phyloP scores from a whole-genome alignment of 116 monocot genomes.

The Iris pallida region DNA sequence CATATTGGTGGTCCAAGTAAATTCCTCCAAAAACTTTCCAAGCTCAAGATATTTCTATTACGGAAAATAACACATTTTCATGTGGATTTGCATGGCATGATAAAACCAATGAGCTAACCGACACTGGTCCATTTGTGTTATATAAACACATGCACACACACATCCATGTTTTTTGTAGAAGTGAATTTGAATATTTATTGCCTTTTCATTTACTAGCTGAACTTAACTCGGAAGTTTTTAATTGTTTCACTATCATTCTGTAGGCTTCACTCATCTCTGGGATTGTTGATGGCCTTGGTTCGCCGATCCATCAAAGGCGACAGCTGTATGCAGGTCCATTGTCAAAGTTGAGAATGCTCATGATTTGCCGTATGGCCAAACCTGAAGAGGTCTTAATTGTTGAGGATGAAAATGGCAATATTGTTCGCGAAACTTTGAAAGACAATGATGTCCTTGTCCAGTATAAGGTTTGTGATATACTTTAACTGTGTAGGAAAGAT shows the following conservation, averaged over 20 bases:
- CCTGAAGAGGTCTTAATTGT: slow-evolving; percentile 98
- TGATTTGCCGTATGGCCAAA: slow-evolving; percentile 99
- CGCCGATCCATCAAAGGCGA: slow-evolving; percentile 57
- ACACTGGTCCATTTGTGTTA: too few relatives aligned
- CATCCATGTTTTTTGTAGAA: too few relatives aligned
- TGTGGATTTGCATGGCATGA: too few relatives aligned
- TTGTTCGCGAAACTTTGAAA: slow-evolving; percentile 99
- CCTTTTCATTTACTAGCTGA: too few relatives aligned
- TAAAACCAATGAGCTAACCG: too few relatives aligned
- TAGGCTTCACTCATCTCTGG: slow-evolving; percentile 40
- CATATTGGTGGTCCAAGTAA: too few relatives aligned
- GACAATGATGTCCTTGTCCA: slow-evolving; percentile 99
- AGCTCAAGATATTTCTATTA: too few relatives aligned
- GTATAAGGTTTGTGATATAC: slow-evolving; percentile 63
- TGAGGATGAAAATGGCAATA: slow-evolving; percentile 99
- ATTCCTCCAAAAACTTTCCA: too few relatives aligned
- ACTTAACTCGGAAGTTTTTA: not conserved
- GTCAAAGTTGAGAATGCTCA: slow-evolving; percentile 91
- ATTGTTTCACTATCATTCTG: slow-evolving; percentile 11
- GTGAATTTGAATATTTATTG: too few relatives aligned
- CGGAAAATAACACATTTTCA: too few relatives aligned
- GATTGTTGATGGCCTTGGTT: slow-evolving; percentile 82
- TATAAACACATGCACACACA: too few relatives aligned
- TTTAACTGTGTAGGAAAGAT: too few relatives aligned
- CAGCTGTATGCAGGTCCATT: slow-evolving; percentile 82